A percentile compares a stretch with the other conserved stretches of the same genome.
Conservation (phyloP, 805 yeast genomes). For the Lachancea sp. region DNA sequence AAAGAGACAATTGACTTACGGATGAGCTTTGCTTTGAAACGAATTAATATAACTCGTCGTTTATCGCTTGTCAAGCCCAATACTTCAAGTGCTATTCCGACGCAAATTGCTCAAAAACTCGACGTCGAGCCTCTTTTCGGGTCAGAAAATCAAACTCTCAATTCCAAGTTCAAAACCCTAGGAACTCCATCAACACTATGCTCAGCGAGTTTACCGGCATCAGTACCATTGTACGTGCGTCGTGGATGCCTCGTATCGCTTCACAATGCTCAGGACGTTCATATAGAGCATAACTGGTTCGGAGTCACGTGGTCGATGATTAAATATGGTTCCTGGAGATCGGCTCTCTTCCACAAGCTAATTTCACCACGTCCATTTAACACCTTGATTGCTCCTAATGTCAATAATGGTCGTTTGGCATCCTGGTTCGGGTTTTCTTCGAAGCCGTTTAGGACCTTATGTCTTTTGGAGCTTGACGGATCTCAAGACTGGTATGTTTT, state of each 20-base stretch:
- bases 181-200: slow-evolving; percentile 27
- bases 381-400: slow-evolving; percentile 25
- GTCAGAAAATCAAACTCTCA: slow-evolving; percentile 8
- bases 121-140: slow-evolving; percentile 17
- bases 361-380: slow-evolving; percentile 16
- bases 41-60: neutral
- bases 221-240: slow-evolving; percentile 21
- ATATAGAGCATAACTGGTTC: slow-evolving; percentile 21
- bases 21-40: neutral
- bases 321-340: slow-evolving; percentile 16
- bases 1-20: neutral
- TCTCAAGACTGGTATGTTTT: slow-evolving; percentile 29
- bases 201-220: slow-evolving; percentile 18
- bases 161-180: slow-evolving; percentile 16
- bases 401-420: slow-evolving; percentile 3
- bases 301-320: slow-evolving; percentile 19
- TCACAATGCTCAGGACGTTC: slow-evolving; percentile 10
- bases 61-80: slow-evolving; percentile 21
- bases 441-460: slow-evolving; percentile 18
- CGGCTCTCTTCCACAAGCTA: slow-evolving; percentile 20
- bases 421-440: slow-evolving; percentile 16
- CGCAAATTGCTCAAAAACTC: slow-evolving; percentile 15
- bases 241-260: slow-evolving; percentile 27
- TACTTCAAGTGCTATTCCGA: slow-evolving; percentile 17
- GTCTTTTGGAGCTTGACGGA: slow-evolving; percentile 21